phyloP scores from a whole-genome alignment of 805 yeast genomes.

The Kuraishia ogatae region DNA sequence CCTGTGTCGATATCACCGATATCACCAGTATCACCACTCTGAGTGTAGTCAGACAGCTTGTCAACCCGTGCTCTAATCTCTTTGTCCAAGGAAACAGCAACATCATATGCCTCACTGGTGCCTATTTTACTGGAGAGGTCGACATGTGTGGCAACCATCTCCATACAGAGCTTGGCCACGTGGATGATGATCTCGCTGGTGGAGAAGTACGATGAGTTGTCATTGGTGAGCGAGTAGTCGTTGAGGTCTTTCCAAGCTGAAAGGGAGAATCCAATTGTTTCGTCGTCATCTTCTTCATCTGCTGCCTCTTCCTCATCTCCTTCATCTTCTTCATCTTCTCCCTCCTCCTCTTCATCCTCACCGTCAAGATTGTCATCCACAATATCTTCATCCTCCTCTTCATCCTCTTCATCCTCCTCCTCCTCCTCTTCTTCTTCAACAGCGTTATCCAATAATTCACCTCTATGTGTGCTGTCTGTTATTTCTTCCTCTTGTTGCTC shows the following conservation, averaged over 20 bases:
- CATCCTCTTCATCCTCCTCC: constrained; percentile 14
- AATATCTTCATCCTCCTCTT: constrained; percentile 14
- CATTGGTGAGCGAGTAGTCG: constrained; percentile 12
- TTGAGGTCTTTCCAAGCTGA: constrained; percentile 6
- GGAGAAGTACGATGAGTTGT: not conserved
- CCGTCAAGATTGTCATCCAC: constrained; percentile 15
- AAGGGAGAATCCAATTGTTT: constrained; percentile 5
- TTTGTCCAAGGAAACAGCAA: constrained; percentile 19
- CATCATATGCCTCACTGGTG: constrained; percentile 14
- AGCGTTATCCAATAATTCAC: constrained; percentile 6
- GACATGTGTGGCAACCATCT: constrained; percentile 10
- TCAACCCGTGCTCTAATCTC: constrained; percentile 6
- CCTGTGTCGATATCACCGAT: constrained; percentile 9
- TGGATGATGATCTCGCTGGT: constrained; percentile 7
- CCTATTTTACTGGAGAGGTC: constrained; percentile 12
- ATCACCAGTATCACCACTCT: constrained; percentile 9
- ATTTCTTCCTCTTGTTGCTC: constrained; percentile 2
- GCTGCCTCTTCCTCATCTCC: constrained; percentile 18
- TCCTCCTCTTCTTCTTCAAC: constrained; percentile 11
- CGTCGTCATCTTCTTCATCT: constrained; percentile 21
- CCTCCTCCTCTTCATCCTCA: constrained; percentile 15
- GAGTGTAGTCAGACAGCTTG: constrained; percentile 2
- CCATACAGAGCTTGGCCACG: constrained; percentile 11
- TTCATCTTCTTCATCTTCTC: constrained; percentile 12
- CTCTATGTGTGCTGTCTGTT: not conserved